Base-by-base conservation (phyloP, 192 early-diverging fungal genomes). In the Umbelopsis ramanniana region DNA sequence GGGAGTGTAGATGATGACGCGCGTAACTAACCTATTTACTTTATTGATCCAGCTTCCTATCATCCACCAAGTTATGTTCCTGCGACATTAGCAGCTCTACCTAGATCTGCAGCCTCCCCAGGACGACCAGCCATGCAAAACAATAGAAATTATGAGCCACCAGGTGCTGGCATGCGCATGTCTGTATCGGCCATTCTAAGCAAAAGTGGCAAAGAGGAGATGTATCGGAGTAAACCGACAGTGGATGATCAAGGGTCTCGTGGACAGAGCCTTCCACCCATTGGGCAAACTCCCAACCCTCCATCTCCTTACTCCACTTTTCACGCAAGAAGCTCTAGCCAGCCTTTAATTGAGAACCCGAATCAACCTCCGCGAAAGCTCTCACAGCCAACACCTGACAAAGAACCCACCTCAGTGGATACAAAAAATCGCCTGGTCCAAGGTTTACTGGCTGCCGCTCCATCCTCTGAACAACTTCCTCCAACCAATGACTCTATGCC, bases 231-330 rank as follows among this genome's bases (percentile, higher is more conserved):
- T 37, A 69, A 69, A 33, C 68, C 26, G 29, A 37, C 33, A 17
- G 57, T 63, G 29, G 57, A 63, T 35, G 57, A 63, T 37, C 57
- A 63, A 63, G 33, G 26, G 19, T 63, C 57, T n/a, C 57, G 57
- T 63, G 57, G 57, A 29, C 57, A 63, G 26, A 63, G 57, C 33
- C 26, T 63, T 29, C 57, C 57, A 38, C 57, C 57, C 33, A 63
- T 63, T 63, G 57, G 57, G 26, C 57, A 63, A 35, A 63, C 57
- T 63, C 57, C 57, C 57, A 63, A 29, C 33, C 57, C 57, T 37
- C 57, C 57, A 63, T 63, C 57, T 37, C 57, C 57, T 37, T 63
- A 38, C 35, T 29, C 26, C 12, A 63, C 57, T 63, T 63, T 38
- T 19, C 57, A 63, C 29, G 33, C 57, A 2, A 11, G 57, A 63